Conservation (phyloP, 345 rosid species). For the Eucalyptus cloeziana region DNA sequence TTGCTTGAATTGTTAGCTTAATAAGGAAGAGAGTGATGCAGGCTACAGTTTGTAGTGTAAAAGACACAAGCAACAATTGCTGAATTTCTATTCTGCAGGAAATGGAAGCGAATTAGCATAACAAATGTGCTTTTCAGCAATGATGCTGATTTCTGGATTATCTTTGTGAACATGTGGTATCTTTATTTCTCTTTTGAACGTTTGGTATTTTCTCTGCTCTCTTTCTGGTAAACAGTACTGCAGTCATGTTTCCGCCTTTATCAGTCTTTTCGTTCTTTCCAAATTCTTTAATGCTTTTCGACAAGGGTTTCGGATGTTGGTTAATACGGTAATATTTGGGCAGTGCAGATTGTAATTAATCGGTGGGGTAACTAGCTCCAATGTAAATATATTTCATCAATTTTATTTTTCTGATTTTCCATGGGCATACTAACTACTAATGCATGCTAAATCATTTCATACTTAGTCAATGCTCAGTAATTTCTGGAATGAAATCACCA, state of each 20-base stretch:
- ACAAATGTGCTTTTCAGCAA: not conserved
- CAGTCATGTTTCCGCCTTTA: too few relatives aligned
- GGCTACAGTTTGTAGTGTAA: too few relatives aligned
- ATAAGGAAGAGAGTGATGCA: too few relatives aligned
- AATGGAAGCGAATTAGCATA: too few relatives aligned
- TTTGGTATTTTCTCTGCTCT: not conserved
- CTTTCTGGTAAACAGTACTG: not conserved
- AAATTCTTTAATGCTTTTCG: too few relatives aligned
- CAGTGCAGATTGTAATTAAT: rapidly evolving
- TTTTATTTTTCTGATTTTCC: not conserved
- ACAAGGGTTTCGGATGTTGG: too few relatives aligned
- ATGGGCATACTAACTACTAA: not conserved
- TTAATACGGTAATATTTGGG: too few relatives aligned
- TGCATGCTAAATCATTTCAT: not conserved
- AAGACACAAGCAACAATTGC: not conserved
- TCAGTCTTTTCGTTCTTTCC: too few relatives aligned
- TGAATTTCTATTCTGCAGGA: too few relatives aligned
- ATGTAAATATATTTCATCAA: not conserved
- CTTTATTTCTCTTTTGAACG: not conserved
- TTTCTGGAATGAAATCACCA: too few relatives aligned
- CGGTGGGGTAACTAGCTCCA: not conserved
- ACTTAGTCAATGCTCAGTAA: too few relatives aligned
- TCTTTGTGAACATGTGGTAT: not conserved
- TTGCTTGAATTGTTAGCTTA: not conserved
- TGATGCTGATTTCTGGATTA: not conserved